phyloP scores from a whole-genome alignment of 139 green algal genomes.

The Ulvella scutata region DNA sequence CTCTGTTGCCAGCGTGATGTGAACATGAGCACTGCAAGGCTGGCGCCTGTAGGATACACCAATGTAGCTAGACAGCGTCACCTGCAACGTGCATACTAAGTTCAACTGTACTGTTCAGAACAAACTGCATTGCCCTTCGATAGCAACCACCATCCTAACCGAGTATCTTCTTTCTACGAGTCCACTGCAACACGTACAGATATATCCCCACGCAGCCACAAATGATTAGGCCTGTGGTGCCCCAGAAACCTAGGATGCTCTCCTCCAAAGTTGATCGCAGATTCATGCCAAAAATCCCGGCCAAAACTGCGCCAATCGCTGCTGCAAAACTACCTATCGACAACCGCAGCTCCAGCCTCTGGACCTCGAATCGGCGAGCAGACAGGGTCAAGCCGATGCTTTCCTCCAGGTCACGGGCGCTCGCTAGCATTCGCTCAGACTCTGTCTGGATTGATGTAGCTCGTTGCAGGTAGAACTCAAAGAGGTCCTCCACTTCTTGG shows the following conservation, averaged over 20 bases:
- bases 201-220: constrained; percentile 54
- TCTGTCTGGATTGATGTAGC: constrained; percentile 42
- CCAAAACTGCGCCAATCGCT: constrained; percentile 67
- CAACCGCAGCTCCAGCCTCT: constrained; percentile 78
- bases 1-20: too few species aligned
- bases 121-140: too few species aligned
- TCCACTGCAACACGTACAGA: constrained; percentile 54
- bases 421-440: constrained; percentile 38
- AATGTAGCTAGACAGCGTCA: too few species aligned
- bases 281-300: constrained; percentile 86
- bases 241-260: constrained; percentile 70
- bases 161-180: constrained; percentile 55
- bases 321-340: constrained; percentile 80
- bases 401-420: constrained; percentile 79
- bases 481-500: constrained; percentile 74
- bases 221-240: constrained; percentile 54
- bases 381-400: constrained; percentile 73
- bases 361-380: constrained; percentile 69
- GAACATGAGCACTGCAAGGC: too few species aligned
- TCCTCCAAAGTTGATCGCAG: constrained; percentile 63
- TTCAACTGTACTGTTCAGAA: too few species aligned
- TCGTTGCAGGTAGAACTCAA: constrained; percentile 91
- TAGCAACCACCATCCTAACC: too few species aligned
- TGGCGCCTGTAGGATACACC: too few species aligned
- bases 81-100: too few species aligned